Evolutionary conservation across 2,329 filamentous ascomycete genomes (phyloP), one percentile per base, ranked within the genome.

Genomic region (Chalaropsis ovoidea): DNA sequence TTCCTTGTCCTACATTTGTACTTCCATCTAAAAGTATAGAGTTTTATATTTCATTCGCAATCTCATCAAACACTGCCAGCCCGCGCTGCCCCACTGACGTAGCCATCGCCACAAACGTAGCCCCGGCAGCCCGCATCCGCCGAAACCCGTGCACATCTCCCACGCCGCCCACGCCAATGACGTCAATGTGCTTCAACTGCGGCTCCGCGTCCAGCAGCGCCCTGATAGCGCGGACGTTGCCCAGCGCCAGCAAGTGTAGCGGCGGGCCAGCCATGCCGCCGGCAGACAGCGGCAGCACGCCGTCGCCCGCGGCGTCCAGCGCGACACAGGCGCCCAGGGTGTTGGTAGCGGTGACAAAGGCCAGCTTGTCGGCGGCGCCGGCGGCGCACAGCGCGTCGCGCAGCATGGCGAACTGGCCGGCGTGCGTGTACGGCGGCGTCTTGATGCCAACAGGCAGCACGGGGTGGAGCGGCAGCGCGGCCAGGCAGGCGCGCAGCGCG

Each of bases 131-230:
- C 69, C 77, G 79, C 87, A 90, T 91, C 69, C 88, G 78, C 65
- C 75, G 74, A 69, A 80, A 89, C 0, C 86, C 87, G 2, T 75
- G 78, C 0, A 74, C 76, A 72, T 91, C 86, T 27, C 79, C 76
- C 1, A 92, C 88, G 1, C 89, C 89, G 0, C 89, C 89, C 0
- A 89, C 81, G 0, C 89, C 89, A 65, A 92, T 84, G 39, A 92
- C 77, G 17, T 77, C 76, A 27, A 92, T 77, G n/a, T 80, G 76
- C 10, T 73, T 73, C 61, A 89, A 73, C 45, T 70, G 69, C 0
- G 76, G 70, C 15, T 78, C 71, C 42, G 75, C 73, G 69, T 86
- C 82, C 17, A 92, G 73, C 74, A 88, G 72, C 22, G 72, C 73
- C 22, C 85, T 75, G n/a, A 93, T 78, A 0, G 82, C 86, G n/a